Evolutionary conservation across 1,284 basidiomycete species (phyloP).

Genomic region (Cryptococcus sp.): DNA sequence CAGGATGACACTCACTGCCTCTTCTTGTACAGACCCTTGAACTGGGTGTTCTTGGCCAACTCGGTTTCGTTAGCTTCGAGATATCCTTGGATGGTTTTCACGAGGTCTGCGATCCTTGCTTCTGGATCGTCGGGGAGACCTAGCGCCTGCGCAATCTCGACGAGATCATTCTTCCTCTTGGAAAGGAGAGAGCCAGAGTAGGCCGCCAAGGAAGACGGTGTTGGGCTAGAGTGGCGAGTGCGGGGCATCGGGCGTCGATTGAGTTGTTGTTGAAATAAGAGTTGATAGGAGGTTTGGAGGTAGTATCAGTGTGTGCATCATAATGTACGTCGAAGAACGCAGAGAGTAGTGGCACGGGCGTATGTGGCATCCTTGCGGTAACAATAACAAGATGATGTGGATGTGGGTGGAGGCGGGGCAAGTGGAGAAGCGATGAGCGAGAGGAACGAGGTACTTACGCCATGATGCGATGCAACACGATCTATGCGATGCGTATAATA

Average conservation of each 20-base stretch:
- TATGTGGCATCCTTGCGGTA: too few species aligned
- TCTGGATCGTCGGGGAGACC: constrained; percentile 27
- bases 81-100: constrained; percentile 38
- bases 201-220: constrained; percentile 1
- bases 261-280: constrained; percentile 1
- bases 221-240: neutral
- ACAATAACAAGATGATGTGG: neutral
- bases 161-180: constrained; percentile 46
- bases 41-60: constrained; percentile 26
- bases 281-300: neutral
- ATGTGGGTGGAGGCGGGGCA: neutral
- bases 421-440: neutral
- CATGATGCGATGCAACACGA: neutral
- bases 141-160: constrained; percentile 45
- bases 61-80: constrained; percentile 35
- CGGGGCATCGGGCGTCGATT: neutral
- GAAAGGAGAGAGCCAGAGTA: constrained; percentile 39
- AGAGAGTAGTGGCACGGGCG: too few species aligned
- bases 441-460: neutral
- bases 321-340: too few species aligned
- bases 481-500: too few species aligned
- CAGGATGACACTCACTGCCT: constrained; percentile 13
- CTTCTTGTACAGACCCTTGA: constrained; percentile 47
- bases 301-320: too few species aligned
- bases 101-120: constrained; percentile 27